Percentiles rank a stretch among this genome's conserved stretches.
Evolutionary conservation across 768 basidiomycete species (phyloP).

Genomic region (Pisolithus tinctorius): DNA sequence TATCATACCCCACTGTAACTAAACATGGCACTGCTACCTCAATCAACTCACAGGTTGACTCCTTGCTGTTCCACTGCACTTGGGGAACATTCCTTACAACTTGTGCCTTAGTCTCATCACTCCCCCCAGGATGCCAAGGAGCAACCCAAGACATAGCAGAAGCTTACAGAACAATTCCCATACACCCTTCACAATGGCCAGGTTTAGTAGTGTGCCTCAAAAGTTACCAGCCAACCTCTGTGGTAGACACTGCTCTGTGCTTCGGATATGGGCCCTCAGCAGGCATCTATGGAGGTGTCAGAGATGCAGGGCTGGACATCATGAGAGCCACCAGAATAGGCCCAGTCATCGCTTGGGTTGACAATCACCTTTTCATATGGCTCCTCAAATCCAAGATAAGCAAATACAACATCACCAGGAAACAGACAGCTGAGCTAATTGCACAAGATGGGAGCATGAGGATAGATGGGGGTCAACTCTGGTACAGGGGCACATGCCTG

Average conservation of each 20-base stretch:
- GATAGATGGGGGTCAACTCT: constrained; percentile 8
- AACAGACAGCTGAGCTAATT: background rate
- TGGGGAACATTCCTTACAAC: constrained; percentile 36
- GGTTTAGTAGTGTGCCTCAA: constrained; percentile 15
- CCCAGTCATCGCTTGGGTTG: no score
- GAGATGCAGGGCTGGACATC: no score
- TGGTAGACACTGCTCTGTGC: background rate
- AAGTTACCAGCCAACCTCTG: constrained; percentile 5
- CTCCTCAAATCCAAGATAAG: constrained; percentile 12
- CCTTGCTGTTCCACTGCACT: constrained; percentile 30
- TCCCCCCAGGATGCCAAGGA: constrained; percentile 26
- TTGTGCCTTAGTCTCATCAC: constrained; percentile 13
- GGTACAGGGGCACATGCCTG: constrained; percentile 20
- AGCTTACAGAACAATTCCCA: constrained; percentile 26
- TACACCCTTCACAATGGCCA: constrained; percentile 23
- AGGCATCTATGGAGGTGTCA: background rate
- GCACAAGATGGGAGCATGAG: background rate
- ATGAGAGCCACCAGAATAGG: no score
- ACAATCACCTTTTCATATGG: no score
- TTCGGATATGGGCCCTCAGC: background rate
- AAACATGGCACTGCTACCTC: constrained; percentile 7
- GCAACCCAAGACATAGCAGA: constrained; percentile 26
- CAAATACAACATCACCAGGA: background rate
- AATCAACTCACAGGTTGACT: no score
- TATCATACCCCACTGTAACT: constrained; percentile 13